phyloP scores from a whole-genome alignment of 495 filamentous ascomycete species.

The Chaetomium fimeti region DNA sequence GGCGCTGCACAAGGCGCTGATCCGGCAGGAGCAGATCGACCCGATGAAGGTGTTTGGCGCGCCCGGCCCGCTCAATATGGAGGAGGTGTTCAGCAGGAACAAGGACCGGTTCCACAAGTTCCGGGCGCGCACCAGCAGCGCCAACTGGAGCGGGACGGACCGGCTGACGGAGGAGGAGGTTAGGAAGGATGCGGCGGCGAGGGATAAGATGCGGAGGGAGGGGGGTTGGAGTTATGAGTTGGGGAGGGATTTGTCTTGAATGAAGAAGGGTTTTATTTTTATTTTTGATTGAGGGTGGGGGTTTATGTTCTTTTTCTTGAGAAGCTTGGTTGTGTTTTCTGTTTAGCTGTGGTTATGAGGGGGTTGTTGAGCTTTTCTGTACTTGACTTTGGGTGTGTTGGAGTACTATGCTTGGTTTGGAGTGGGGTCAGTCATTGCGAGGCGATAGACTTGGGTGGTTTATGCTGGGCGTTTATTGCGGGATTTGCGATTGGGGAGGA shows the following conservation, averaged over 20 bases:
- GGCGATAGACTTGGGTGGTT: neutral
- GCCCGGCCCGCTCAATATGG: slow-evolving; percentile 80
- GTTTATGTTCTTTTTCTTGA: neutral
- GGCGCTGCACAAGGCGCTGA: slow-evolving; percentile 64
- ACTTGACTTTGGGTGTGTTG: neutral
- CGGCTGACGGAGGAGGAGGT: slow-evolving; percentile 87
- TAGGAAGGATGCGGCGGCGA: slow-evolving; percentile 70
- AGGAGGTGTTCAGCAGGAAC: slow-evolving; percentile 86
- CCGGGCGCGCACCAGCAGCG: slow-evolving; percentile 82
- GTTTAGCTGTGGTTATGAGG: neutral
- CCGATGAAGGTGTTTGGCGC: slow-evolving; percentile 87
- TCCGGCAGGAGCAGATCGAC: slow-evolving; percentile 76
- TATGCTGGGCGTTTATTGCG: neutral
- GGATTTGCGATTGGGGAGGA: neutral
- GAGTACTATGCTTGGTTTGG: slow-evolving; percentile 1
- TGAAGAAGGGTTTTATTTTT: neutral
- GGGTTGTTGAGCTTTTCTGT: neutral
- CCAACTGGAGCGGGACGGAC: slow-evolving; percentile 88
- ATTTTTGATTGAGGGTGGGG: too few species aligned
- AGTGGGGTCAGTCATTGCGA: neutral
- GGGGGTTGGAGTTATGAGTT: slow-evolving; percentile 80
- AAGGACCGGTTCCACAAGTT: slow-evolving; percentile 81
- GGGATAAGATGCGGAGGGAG: slow-evolving; percentile 75
- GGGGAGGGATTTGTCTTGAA: slow-evolving; percentile 34
- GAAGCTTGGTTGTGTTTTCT: neutral